These are phyloP conservation scores for Akebia trifoliata DNA, from an alignment of 164 flowering plant species.

Conservation along the genomic window DNA sequence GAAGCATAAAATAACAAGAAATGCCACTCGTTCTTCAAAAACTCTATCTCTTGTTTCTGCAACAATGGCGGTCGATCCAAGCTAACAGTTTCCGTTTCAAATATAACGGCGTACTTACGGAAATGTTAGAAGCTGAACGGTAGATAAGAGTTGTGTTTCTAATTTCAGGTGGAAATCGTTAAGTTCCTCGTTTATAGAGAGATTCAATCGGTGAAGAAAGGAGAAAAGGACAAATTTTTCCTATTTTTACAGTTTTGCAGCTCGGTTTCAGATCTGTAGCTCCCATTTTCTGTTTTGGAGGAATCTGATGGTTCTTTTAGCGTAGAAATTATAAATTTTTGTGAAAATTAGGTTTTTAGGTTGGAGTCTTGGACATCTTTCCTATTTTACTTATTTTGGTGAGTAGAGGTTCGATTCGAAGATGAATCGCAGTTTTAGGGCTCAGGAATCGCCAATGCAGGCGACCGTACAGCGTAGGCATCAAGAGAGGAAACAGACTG, in stretches of 20 bases:
- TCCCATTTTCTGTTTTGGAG: slow-evolving; percentile 1
- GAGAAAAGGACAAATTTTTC: no score
- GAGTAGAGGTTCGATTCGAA: no score
- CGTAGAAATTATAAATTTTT: neutral
- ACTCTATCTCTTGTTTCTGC: no score
- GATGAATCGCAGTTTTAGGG: slow-evolving; percentile 93
- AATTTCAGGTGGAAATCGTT: neutral
- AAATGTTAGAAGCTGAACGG: neutral
- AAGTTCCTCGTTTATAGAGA: neutral
- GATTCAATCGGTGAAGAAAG: slow-evolving; percentile 7
- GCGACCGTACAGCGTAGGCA: slow-evolving; percentile 47
- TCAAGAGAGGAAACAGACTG: slow-evolving; percentile 36
- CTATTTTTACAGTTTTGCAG: slow-evolving; percentile 17
- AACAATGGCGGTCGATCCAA: slow-evolving; percentile 3
- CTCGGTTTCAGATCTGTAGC: slow-evolving; percentile 28
- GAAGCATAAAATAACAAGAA: no score
- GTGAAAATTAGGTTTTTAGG: neutral
- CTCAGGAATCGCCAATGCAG: slow-evolving; percentile 60
- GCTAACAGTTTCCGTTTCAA: neutral
- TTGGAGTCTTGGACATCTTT: no score
- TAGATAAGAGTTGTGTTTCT: neutral
- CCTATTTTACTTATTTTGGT: no score
- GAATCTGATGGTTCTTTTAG: slow-evolving; percentile 3
- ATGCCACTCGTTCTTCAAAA: no score
- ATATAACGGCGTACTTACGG: neutral